A percentile compares a stretch with the other conserved stretches of the same genome.
Evolutionary conservation across 352 stramenopile genomes (phyloP).

Genomic region (Globisporangium lucens): DNA sequence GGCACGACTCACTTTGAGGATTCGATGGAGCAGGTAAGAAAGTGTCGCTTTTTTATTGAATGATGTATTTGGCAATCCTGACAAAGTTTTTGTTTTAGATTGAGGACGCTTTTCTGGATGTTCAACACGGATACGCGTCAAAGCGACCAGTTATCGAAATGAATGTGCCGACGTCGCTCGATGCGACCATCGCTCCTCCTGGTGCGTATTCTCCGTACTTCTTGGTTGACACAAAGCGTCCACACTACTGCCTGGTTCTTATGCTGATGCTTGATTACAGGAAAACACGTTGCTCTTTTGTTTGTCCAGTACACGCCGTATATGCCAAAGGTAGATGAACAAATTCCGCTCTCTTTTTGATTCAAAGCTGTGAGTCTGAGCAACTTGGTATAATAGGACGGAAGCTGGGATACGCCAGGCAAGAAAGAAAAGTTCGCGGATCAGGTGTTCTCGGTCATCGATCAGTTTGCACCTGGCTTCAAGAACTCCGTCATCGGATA

Average conservation of each 20-base stretch:
- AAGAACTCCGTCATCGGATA: conserved; percentile 77
- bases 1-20: conserved; percentile 91
- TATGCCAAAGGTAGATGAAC: conserved; percentile 47
- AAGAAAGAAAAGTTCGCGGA: conserved; percentile 82
- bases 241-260: neutral
- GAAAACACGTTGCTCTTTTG: conserved; percentile 87
- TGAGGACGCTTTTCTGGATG: conserved; percentile 85
- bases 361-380: neutral
- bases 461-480: conserved; percentile 86
- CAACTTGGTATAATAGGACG: conserved; percentile 35
- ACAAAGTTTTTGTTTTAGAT: conserved; percentile 43
- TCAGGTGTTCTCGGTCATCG: conserved; percentile 84
- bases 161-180: conserved; percentile 87
- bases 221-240: neutral
- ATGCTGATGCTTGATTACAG: conserved; percentile 20
- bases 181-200: conserved; percentile 69
- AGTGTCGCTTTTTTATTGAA: neutral
- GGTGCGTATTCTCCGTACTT: conserved; percentile 22
- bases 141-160: conserved; percentile 88
- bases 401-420: conserved; percentile 64
- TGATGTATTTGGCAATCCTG: neutral
- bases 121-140: conserved; percentile 62
- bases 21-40: conserved; percentile 51
- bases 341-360: neutral
- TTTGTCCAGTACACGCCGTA: conserved; percentile 93